Conservation (phyloP, 805 yeast species). For the Clavispora santaluciae region DNA sequence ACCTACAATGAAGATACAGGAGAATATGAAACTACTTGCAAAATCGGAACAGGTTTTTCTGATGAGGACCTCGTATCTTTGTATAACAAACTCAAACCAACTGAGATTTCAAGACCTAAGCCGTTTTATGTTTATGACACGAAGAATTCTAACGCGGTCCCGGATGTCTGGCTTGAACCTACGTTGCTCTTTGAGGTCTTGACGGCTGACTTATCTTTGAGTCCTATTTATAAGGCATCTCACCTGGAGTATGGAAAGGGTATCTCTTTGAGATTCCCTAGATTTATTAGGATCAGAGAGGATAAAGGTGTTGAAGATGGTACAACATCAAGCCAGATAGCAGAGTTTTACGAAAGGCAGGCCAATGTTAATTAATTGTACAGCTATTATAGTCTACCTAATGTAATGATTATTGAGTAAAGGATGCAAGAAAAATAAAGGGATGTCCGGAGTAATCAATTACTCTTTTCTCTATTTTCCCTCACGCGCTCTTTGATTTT, state of each 20-base stretch:
- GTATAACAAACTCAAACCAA: constrained; percentile 57
- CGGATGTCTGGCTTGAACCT: constrained; percentile 96
- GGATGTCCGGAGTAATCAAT: not conserved
- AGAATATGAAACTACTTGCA: constrained; percentile 91
- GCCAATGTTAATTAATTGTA: constrained; percentile 31
- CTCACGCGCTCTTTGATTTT: constrained; percentile 33
- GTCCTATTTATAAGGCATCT: constrained; percentile 89
- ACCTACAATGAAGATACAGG: constrained; percentile 88
- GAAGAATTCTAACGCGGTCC: constrained; percentile 57
- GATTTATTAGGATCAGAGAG: constrained; percentile 78
- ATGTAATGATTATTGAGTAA: not conserved
- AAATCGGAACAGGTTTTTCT: constrained; percentile 94
- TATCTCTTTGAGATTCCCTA: constrained; percentile 80
- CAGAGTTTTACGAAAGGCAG: constrained; percentile 79
- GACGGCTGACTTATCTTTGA: constrained; percentile 84
- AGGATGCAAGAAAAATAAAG: not conserved
- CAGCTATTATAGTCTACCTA: not conserved
- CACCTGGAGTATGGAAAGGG: constrained; percentile 71
- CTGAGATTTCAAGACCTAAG: constrained; percentile 61
- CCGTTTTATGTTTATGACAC: constrained; percentile 63
- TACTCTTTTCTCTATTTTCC: constrained; percentile 26
- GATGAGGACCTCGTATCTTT: constrained; percentile 72
- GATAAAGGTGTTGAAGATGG: constrained; percentile 86
- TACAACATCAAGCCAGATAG: constrained; percentile 76
- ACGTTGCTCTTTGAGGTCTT: constrained; percentile 77